Evolutionary conservation across 2,329 filamentous ascomycete genomes (phyloP).

Genomic region (Drechslerella stenobrocha): DNA sequence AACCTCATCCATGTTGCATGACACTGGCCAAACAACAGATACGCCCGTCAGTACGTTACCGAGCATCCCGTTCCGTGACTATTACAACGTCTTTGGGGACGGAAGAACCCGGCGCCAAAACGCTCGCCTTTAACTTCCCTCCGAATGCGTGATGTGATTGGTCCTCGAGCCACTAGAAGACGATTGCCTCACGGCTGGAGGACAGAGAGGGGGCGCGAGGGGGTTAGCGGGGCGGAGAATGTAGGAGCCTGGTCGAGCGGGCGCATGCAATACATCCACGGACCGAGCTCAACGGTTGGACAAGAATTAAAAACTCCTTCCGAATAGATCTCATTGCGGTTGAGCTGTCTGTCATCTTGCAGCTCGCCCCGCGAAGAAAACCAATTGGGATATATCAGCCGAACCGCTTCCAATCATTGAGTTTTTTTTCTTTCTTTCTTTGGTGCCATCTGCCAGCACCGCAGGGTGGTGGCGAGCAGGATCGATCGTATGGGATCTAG

Average conservation of each 20-base stretch:
- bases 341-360: neutral
- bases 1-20: too few species aligned
- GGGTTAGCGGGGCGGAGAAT: too few species aligned
- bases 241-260: slow-evolving; percentile 11
- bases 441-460: too few species aligned
- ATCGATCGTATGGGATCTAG: too few species aligned
- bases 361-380: neutral
- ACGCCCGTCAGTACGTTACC: too few species aligned
- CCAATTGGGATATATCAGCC: neutral
- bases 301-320: neutral
- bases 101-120: slow-evolving; percentile 1
- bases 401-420: neutral
- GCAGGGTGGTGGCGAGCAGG: too few species aligned
- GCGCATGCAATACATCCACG: neutral
- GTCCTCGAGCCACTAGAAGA: neutral
- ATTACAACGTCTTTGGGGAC: neutral
- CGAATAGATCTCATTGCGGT: neutral
- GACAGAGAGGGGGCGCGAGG: too few species aligned
- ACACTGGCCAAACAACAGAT: too few species aligned
- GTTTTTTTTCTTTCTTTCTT: neutral
- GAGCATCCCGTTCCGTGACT: slow-evolving; percentile 4
- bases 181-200: neutral
- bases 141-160: neutral
- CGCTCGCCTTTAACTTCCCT: neutral
- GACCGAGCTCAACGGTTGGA: neutral